Percentiles rank a stretch among this genome's conserved stretches.
Evolutionary conservation across 768 basidiomycete species (phyloP).

Genomic region (Termitomyces sp.): DNA sequence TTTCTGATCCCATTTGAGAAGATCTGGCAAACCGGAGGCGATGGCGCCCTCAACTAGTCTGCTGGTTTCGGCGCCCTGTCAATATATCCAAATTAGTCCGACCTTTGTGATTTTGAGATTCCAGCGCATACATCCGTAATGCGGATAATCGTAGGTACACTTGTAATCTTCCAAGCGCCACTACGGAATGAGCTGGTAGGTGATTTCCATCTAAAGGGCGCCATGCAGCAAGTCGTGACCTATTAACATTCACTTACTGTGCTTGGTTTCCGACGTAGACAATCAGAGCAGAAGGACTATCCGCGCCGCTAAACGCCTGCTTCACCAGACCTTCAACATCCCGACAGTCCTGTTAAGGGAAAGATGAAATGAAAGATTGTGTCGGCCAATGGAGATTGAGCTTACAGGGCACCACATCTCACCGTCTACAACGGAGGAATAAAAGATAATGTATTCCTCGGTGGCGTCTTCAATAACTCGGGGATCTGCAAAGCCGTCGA

Average conservation of each 20-base stretch:
- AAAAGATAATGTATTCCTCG: slow-evolving; percentile 64
- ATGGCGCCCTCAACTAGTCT: slow-evolving; percentile 43
- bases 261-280: slow-evolving; percentile 64
- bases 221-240: not conserved
- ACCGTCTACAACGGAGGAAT: slow-evolving; percentile 59
- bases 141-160: slow-evolving; percentile 66
- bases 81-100: slow-evolving; percentile 3
- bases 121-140: slow-evolving; percentile 41
- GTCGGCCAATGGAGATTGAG: slow-evolving; percentile 6
- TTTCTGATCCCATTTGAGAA: slow-evolving; percentile 16
- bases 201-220: slow-evolving; percentile 59
- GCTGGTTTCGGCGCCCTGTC: slow-evolving; percentile 32
- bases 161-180: slow-evolving; percentile 54
- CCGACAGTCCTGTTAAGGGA: slow-evolving; percentile 51
- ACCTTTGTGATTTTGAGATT: not conserved
- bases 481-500: slow-evolving; percentile 31
- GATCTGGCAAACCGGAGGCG: slow-evolving; percentile 20
- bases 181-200: slow-evolving; percentile 53
- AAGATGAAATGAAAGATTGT: not conserved
- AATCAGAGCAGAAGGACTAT: slow-evolving; percentile 50
- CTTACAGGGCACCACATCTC: slow-evolving; percentile 69
- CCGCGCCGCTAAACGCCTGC: slow-evolving; percentile 38
- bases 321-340: slow-evolving; percentile 53
- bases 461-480: slow-evolving; percentile 31
- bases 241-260: slow-evolving; percentile 40